Base-by-base conservation (phyloP, 1,139 yeast genomes). In the Yamadazyma jaroonii region DNA sequence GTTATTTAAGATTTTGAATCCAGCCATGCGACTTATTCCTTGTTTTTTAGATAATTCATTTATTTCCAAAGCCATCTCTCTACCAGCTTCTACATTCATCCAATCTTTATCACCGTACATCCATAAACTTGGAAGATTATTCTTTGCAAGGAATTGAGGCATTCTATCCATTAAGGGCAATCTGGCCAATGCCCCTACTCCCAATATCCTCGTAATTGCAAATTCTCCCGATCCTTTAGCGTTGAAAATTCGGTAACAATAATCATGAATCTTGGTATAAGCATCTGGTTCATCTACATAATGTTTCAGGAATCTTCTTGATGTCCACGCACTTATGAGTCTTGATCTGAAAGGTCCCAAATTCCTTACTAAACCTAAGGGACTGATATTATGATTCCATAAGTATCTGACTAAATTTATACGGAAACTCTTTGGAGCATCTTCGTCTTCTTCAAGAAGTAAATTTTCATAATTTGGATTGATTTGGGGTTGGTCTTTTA, bases 71-170 rank as follows among this genome's bases (percentile, higher is more conserved):
- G 57, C 56, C 61, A 67, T 64, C 42, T 67, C 70, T 31, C 52
- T 41, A 3, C 77, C 77, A 3, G 76, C 74, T 34, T 59, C 59
- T 13, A 61, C 65, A 42, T 69, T 68, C 76, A 71, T 71, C 77
- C 77, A 71, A 49, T 71, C 75, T 27, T 56, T 62, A 43, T 68
- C 74, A 20, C 77, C 77, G 44, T 71, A 71, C 32, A 71, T 43
- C 73, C 74, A 69, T 31, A 69, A 55, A 1, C 74, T 64, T 6
- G 75, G 75, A 17, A 70, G 52, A n/a, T 62, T 57, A 64, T 61
- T 57, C 10, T 57, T 44, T 9, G 59, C 63, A 46, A 68, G 59
- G 38, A 47, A 53, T 34, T 60, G 55, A 1, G 77, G 77, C 32
- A 69, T 57, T 42, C 77, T 57, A 49, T 71, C 76, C 22, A 68